A percentile compares a stretch with the other conserved stretches of the same genome.
These are phyloP conservation scores for Aphanomyces astaci DNA, from an alignment of 352 stramenopile genomes.

Conservation along the genomic window DNA sequence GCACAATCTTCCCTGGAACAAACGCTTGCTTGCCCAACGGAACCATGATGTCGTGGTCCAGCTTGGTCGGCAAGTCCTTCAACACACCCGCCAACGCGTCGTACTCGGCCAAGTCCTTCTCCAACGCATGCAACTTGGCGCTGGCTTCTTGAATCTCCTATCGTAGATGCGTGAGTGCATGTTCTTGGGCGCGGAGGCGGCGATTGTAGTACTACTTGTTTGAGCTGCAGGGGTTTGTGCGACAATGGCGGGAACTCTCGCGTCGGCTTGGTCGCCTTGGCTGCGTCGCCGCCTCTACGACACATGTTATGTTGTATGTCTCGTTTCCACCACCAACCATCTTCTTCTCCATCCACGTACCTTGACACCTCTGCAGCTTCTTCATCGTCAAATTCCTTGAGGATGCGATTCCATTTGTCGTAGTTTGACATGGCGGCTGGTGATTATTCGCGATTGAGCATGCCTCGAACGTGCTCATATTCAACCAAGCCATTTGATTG, in stretches of 20 bases:
- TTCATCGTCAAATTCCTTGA: conserved; percentile 14
- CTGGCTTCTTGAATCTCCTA: conserved; percentile 5
- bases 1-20: conserved; percentile 73
- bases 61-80: conserved; percentile 61
- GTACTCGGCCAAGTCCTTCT: conserved; percentile 17
- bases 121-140: conserved; percentile 9
- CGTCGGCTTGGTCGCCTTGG: not conserved
- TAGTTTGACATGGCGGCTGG: conserved; percentile 19
- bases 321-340: not conserved
- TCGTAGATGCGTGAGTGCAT: not conserved
- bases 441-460: not conserved
- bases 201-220: conserved; percentile 9
- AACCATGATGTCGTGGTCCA: conserved; percentile 75
- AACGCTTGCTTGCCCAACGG: conserved; percentile 76
- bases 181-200: too few relatives aligned
- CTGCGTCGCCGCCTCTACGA: not conserved
- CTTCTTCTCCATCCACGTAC: too few relatives aligned
- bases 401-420: conserved; percentile 16
- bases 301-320: not conserved
- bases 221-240: conserved; percentile 14
- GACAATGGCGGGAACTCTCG: conserved; percentile 3
- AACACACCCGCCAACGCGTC: conserved; percentile 45
- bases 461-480: not conserved
- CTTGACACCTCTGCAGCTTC: not conserved
- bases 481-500: not conserved